phyloP scores from a whole-genome alignment of 345 rosid genomes.

The Syzygium aromaticum region DNA sequence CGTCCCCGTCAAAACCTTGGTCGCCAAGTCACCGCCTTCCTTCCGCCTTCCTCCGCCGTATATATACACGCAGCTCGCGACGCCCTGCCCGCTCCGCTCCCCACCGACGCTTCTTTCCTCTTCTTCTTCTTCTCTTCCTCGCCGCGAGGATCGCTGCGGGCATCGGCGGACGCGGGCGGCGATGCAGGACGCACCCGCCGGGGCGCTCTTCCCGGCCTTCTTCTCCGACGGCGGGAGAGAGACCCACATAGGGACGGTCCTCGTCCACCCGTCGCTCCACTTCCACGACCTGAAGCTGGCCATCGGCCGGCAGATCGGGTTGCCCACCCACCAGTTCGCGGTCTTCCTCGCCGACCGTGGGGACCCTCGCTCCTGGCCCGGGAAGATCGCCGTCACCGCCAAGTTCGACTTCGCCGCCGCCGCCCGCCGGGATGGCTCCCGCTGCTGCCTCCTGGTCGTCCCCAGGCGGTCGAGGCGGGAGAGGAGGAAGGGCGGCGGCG shows the following conservation, averaged over 20 bases:
- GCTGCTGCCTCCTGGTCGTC: slow-evolving; percentile 20
- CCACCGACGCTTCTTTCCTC: too few species aligned
- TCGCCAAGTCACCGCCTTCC: neutral
- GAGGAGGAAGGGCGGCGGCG: slow-evolving; percentile 3
- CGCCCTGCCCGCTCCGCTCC: neutral
- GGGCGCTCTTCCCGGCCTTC: slow-evolving; percentile 16
- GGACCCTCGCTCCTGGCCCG: slow-evolving; percentile 1
- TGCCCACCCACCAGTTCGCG: slow-evolving; percentile 35
- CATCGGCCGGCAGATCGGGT: slow-evolving; percentile 23
- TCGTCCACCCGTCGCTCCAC: slow-evolving; percentile 14
- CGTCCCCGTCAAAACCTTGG: neutral
- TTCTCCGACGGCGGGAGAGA: slow-evolving; percentile 44
- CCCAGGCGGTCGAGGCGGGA: slow-evolving; percentile 24
- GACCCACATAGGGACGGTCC: slow-evolving; percentile 18
- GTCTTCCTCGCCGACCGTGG: slow-evolving; percentile 15
- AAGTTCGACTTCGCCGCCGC: slow-evolving; percentile 25
- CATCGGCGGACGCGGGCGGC: neutral
- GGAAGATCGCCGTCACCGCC: slow-evolving; percentile 18
- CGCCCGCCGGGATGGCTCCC: slow-evolving; percentile 5
- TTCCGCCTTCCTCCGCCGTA: neutral
- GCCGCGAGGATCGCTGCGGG: neutral
- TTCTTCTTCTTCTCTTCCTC: too few species aligned
- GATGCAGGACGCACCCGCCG: neutral
- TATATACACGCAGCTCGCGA: neutral
- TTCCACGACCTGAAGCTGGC: slow-evolving; percentile 20